A percentile compares a stretch with the other conserved stretches of the same genome.
Conservation (phyloP, 495 filamentous ascomycete species). For the Aspergillus ostianus region DNA sequence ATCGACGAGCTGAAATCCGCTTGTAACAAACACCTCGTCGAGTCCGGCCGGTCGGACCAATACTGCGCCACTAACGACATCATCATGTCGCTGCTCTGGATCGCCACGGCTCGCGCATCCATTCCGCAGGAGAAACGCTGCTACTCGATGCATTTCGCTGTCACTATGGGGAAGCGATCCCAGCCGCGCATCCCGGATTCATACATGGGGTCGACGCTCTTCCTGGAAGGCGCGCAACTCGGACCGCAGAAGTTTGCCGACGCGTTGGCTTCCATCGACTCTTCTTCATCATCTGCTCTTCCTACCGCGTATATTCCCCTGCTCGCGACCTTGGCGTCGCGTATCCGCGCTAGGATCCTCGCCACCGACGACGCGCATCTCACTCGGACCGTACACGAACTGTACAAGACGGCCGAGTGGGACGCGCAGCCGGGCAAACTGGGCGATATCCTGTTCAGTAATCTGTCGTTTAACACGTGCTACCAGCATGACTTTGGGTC, state of each 20-base stretch:
- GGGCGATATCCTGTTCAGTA: not conserved
- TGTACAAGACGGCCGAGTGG: not conserved
- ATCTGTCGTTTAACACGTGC: not conserved
- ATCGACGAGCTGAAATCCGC: not conserved
- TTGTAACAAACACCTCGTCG: not conserved
- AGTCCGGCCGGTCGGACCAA: not conserved
- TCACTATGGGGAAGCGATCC: not conserved
- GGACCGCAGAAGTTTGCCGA: not conserved
- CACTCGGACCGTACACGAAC: not conserved
- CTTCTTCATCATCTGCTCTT: not conserved
- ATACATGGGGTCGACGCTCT: not conserved
- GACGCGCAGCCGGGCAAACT: not conserved
- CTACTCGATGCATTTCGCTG: not conserved
- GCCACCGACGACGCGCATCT: not conserved
- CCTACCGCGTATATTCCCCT: not conserved
- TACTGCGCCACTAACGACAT: not conserved
- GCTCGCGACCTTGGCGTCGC: not conserved
- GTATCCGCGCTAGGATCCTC: not conserved
- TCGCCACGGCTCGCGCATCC: not conserved
- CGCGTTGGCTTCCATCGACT: not conserved
- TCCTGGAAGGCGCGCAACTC: not conserved
- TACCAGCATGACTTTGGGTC: not conserved
- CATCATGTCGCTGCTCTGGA: not conserved
- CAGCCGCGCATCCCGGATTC: not conserved
- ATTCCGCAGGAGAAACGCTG: not conserved